Evolutionary conservation across 306 rosid genomes (phyloP).

Genomic region (Cicer arietinum): DNA sequence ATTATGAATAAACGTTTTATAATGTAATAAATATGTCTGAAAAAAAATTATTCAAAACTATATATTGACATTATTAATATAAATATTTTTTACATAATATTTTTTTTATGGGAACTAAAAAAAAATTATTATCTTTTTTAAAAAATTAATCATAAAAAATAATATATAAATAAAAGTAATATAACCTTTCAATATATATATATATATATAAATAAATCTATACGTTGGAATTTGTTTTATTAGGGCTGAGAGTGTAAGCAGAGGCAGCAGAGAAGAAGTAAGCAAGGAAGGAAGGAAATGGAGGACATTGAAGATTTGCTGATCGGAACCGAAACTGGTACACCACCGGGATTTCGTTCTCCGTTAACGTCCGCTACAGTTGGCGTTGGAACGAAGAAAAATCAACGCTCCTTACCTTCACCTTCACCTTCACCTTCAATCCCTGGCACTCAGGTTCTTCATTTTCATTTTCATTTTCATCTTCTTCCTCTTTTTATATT

Average conservation of each 20-base stretch:
- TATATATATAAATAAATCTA: background rate
- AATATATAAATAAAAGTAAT: no score
- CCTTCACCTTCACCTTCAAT: conserved; percentile 45
- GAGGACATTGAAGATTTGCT: conserved; percentile 92
- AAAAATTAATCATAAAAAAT: no score
- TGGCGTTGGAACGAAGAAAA: conserved; percentile 52
- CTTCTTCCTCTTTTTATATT: background rate
- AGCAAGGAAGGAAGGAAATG: conserved; percentile 43
- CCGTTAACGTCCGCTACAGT: conserved; percentile 63
- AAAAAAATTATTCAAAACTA: no score
- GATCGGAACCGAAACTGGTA: conserved; percentile 51
- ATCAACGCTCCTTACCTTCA: conserved; percentile 35
- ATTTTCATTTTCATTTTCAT: background rate
- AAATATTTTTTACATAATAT: no score
- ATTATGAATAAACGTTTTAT: no score
- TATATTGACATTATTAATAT: no score
- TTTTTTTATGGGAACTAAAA: no score
- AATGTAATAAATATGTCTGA: no score
- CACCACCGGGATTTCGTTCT: conserved; percentile 79
- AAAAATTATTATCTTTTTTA: no score
- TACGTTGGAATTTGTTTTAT: background rate
- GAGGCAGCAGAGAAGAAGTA: background rate
- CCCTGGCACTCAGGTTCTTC: conserved; percentile 81
- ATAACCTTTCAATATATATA: no score
- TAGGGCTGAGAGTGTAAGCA: conserved; percentile 21